phyloP scores from a whole-genome alignment of 1,139 yeast genomes.

The Taphrina wiesneri region DNA sequence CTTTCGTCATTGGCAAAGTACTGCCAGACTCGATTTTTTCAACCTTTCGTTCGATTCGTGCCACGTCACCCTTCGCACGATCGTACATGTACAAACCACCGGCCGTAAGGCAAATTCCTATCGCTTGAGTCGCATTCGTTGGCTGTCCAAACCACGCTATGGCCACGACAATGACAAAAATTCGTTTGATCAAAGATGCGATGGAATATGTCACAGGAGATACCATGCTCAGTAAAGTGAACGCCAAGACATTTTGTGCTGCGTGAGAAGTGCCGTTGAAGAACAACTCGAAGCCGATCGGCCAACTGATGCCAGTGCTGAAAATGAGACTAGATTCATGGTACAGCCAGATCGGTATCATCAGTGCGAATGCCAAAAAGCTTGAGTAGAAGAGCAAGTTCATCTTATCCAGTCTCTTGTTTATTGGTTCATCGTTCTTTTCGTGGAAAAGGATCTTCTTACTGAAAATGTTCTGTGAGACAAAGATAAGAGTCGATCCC shows the following conservation, averaged over 20 bases:
- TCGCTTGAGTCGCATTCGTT: constrained; percentile 57
- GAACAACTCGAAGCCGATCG: constrained; percentile 13
- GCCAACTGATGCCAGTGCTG: constrained; percentile 33
- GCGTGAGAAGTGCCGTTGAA: constrained; percentile 76
- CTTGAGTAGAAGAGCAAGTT: constrained; percentile 84
- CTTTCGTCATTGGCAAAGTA: constrained; percentile 15
- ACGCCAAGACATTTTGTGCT: constrained; percentile 80
- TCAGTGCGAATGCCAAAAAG: constrained; percentile 70
- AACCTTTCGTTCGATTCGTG: constrained; percentile 28
- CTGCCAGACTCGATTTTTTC: constrained; percentile 32
- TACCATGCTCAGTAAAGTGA: constrained; percentile 80
- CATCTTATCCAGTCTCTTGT: constrained; percentile 65
- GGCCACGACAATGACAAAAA: constrained; percentile 78
- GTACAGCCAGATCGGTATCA: constrained; percentile 73
- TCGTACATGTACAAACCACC: constrained; percentile 39
- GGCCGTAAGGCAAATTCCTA: constrained; percentile 69
- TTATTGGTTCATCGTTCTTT: constrained; percentile 45
- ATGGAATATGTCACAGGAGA: constrained; percentile 89
- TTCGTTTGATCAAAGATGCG: constrained; percentile 83
- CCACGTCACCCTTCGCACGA: constrained; percentile 40
- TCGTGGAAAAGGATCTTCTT: constrained; percentile 68
- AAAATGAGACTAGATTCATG: constrained; percentile 54
- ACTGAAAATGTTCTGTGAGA: constrained; percentile 87
- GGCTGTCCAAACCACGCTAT: constrained; percentile 70
- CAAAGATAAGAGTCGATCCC: constrained; percentile 80